Conservation (phyloP, 345 rosid species). For the Kernera saxatilis region DNA sequence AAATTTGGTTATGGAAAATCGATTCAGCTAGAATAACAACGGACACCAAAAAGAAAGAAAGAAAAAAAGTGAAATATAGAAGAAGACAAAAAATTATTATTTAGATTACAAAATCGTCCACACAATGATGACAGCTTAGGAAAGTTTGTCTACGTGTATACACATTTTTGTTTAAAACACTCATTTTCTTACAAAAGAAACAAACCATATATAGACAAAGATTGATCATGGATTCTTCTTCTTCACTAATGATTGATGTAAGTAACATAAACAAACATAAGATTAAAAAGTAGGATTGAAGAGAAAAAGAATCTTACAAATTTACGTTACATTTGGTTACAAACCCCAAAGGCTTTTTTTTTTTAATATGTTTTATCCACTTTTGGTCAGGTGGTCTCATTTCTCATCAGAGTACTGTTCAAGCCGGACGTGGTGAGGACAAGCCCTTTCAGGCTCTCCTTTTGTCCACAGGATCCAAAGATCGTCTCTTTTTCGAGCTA, state of each 20-base stretch:
- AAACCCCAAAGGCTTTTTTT: conserved; percentile 4
- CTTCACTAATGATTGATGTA: conserved; percentile 5
- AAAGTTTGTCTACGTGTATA: conserved; percentile 12
- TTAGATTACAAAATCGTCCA: conserved; percentile 4
- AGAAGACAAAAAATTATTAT: neutral
- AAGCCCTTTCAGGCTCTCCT: conserved; percentile 78
- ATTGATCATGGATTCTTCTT: conserved; percentile 8
- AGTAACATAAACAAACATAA: conserved; percentile 1
- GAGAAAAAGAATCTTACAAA: conserved; percentile 10
- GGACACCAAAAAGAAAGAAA: neutral
- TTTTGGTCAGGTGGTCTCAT: conserved; percentile 20
- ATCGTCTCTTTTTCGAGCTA: conserved; percentile 73
- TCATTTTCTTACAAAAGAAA: conserved; percentile 16
- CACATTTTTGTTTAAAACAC: conserved; percentile 5
- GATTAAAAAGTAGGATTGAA: neutral
- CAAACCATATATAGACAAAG: conserved; percentile 22
- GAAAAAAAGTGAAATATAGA: no score
- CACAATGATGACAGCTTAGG: neutral
- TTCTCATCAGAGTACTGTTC: conserved; percentile 22
- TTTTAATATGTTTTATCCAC: neutral
- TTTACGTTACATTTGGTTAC: conserved; percentile 25
- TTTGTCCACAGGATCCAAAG: conserved; percentile 67
- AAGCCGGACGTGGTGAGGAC: conserved; percentile 54
- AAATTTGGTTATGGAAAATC: neutral
- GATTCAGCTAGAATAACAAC: neutral